Base-by-base conservation (phyloP, 345 rosid genomes). In the Laguncularia racemosa region DNA sequence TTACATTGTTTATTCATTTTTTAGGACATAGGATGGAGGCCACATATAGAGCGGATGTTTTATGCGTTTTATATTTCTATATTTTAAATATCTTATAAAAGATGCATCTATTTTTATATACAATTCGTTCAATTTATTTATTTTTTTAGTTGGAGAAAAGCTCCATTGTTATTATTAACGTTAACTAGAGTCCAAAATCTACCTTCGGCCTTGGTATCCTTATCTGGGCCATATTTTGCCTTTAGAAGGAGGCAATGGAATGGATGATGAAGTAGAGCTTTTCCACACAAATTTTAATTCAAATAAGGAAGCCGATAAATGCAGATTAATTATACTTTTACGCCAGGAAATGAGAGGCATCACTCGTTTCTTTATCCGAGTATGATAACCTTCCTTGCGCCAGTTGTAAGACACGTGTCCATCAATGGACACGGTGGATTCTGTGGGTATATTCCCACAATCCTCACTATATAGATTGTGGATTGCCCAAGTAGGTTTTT, bases 301-400 rank as follows among this genome's bases (percentile, higher is more conserved):
- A 62, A 28, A 52, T 2, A 13, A 8, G 3, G 54, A 54, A 65
- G 49, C 15, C 74, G 61, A 71, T 66, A 63, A 69, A 15, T n/a
- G 52, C 12, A 21, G 65, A 61, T 44, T 49, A 62, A 67, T 21
- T 63, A 71, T 77, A 33, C 7, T 2, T 33, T 33, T 33, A 33
- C 73, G 78, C 77, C 60, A 77, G 79, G 88, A 59, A 21, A 52
- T 28, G 59, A 66, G 69, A 61, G 67, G 33, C 44, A 72, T 80
- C 96, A 79, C 91, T 51, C 89, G 56, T 74, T 73, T 56, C 76
- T 77, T 72, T 82, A 85, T 85, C 95, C 80, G 9, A 71, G 81
- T 71, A 69, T 58, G 88, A 85, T 91, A 78, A 80, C 71, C 69
- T 74, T 68, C 68, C 55, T 51, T 44, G 52, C 85, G 95, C 65